Percentiles rank a stretch among this genome's conserved stretches.
Conservation (phyloP, 2,329 filamentous ascomycete genomes). For the Zymoseptoria tritici region DNA sequence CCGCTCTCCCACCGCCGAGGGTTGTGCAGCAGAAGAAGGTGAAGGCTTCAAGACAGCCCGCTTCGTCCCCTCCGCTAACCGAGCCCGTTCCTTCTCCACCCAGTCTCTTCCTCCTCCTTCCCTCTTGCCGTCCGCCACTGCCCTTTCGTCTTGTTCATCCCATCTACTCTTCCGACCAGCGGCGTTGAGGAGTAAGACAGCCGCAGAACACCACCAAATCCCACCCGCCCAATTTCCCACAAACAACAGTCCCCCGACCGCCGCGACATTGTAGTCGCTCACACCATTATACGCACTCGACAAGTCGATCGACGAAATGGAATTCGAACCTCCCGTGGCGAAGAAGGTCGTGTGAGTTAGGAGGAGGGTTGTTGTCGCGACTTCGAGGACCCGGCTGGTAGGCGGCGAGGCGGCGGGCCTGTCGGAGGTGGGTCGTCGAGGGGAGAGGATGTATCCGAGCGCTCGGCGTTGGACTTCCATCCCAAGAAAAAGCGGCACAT, state of each 20-base stretch:
- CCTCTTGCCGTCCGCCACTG: no score
- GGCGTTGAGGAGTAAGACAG: conserved; percentile 40
- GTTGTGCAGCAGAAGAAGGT: no score
- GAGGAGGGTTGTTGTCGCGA: conserved; percentile 64
- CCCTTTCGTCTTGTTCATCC: no score
- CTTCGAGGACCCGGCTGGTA: background rate
- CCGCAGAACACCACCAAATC: conserved; percentile 73
- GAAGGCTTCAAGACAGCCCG: no score
- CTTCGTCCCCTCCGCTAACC: background rate
- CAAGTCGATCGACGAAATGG: conserved; percentile 90
- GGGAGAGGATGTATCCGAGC: conserved; percentile 21
- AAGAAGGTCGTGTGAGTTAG: conserved; percentile 82
- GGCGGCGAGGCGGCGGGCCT: no score
- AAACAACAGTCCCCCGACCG: conserved; percentile 79
- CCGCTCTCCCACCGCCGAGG: no score
- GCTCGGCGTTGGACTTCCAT: conserved; percentile 51
- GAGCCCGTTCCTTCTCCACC: no score
- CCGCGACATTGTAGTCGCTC: conserved; percentile 66
- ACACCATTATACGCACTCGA: conserved; percentile 94
- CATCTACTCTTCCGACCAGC: conserved; percentile 9
- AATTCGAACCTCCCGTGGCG: conserved; percentile 81
- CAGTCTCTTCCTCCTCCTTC: conserved; percentile 21
- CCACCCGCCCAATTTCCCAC: conserved; percentile 85
- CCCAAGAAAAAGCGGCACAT: conserved; percentile 76
- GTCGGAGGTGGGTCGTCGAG: no score